These are phyloP conservation scores for Colletotrichum chrysophilum DNA, from an alignment of 2,329 filamentous ascomycete genomes.

Conservation along the genomic window DNA sequence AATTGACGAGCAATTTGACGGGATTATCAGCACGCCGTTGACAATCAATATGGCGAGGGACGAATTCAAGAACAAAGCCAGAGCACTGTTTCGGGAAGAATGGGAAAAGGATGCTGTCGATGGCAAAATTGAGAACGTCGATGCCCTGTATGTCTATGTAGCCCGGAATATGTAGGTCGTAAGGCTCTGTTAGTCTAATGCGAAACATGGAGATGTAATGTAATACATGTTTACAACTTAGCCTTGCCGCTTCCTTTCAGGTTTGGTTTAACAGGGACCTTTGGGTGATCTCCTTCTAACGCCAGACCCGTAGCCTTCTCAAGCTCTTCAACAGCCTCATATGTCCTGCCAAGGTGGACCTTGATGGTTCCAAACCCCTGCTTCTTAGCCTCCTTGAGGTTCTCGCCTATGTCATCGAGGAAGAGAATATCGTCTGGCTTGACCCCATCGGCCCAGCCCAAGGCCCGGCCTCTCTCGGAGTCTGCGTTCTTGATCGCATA, in stretches of 20 bases:
- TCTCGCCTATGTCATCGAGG: conserved; percentile 93
- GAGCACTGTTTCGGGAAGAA: conserved; percentile 32
- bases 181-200: not conserved
- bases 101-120: conserved; percentile 33
- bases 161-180: conserved; percentile 20
- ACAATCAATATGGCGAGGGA: conserved; percentile 22
- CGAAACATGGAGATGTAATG: conserved; percentile 8
- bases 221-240: conserved; percentile 42
- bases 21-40: conserved; percentile 25
- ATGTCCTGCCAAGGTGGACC: conserved; percentile 78
- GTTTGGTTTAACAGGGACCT: conserved; percentile 48
- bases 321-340: conserved; percentile 81
- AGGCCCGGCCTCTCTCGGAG: conserved; percentile 38
- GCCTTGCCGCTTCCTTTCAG: conserved; percentile 38
- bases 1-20: conserved; percentile 33
- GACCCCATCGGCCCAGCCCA: conserved; percentile 58
- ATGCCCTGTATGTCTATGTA: conserved; percentile 35
- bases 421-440: conserved; percentile 77
- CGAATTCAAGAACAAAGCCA: conserved; percentile 27
- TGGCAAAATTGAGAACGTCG: conserved; percentile 31
- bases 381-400: conserved; percentile 79
- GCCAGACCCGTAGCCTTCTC: conserved; percentile 75
- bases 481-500: conserved; percentile 59
- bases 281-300: conserved; percentile 61
- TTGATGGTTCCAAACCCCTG: conserved; percentile 85